These are phyloP conservation scores for Paecilomyces niveus DNA, from an alignment of 2,329 filamentous ascomycete genomes.

Conservation along the genomic window DNA sequence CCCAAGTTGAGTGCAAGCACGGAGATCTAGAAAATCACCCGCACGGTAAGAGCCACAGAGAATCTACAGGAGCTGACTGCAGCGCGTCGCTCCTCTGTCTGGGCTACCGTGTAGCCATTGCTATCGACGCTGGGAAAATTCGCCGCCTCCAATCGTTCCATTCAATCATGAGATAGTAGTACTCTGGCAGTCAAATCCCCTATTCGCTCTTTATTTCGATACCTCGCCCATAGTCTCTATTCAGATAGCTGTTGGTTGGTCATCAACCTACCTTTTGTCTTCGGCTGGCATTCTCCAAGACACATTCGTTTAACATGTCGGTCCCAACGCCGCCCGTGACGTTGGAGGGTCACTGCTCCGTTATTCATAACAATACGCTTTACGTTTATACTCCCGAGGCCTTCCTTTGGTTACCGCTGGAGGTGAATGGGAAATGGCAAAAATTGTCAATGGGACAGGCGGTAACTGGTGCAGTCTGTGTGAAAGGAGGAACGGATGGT, in stretches of 20 bases:
- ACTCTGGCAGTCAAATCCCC: slow-evolving; percentile 24
- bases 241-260: neutral
- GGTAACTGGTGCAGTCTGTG: slow-evolving; percentile 70
- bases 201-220: slow-evolving; percentile 13
- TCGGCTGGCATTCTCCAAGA: slow-evolving; percentile 23
- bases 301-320: slow-evolving; percentile 49
- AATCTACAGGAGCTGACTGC: neutral
- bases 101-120: neutral
- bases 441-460: slow-evolving; percentile 57
- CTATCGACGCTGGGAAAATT: neutral
- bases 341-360: slow-evolving; percentile 72
- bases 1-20: neutral
- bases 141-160: slow-evolving; percentile 2
- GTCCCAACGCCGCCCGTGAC: slow-evolving; percentile 62
- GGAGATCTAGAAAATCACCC: neutral
- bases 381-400: slow-evolving; percentile 72
- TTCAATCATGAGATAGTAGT: slow-evolving; percentile 28
- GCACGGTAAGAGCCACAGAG: neutral
- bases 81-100: neutral
- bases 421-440: slow-evolving; percentile 65
- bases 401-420: slow-evolving; percentile 67
- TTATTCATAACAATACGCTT: slow-evolving; percentile 71
- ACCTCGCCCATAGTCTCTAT: slow-evolving; percentile 3
- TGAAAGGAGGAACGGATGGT: slow-evolving; percentile 56
- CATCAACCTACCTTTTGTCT: slow-evolving; percentile 11